These are phyloP conservation scores for Cryptococcus sp. DNA, from an alignment of 1,284 basidiomycete species.

Conservation along the genomic window DNA sequence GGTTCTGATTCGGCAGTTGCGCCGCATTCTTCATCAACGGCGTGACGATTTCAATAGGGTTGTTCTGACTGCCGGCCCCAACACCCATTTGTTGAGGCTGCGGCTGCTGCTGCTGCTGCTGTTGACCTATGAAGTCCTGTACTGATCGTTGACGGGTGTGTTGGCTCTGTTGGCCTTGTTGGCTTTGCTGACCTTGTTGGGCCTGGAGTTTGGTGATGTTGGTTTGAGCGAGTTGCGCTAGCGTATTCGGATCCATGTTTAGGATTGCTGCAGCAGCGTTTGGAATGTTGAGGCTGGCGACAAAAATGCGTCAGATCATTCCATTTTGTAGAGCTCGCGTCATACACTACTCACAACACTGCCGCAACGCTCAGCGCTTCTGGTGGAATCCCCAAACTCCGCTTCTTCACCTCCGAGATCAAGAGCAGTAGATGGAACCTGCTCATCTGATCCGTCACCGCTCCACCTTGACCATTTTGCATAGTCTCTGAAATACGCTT, in stretches of 20 bases:
- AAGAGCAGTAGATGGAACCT: conserved; percentile 17
- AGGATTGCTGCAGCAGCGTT: conserved; percentile 9
- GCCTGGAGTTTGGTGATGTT: conserved; percentile 8
- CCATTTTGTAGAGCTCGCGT: not conserved
- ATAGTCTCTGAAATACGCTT: conserved; percentile 9
- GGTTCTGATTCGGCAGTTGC: conserved; percentile 9
- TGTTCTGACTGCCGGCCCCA: conserved; percentile 16
- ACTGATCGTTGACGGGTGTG: too few species aligned
- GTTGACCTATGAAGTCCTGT: not conserved
- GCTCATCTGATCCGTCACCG: conserved; percentile 11
- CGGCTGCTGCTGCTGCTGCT: not conserved
- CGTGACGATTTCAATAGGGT: conserved; percentile 21
- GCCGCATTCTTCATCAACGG: conserved; percentile 16
- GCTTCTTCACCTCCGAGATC: conserved; percentile 19
- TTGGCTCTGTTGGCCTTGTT: not conserved
- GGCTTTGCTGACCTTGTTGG: not conserved
- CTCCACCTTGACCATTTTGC: conserved; percentile 1
- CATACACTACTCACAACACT: conserved; percentile 9
- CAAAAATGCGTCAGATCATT: not conserved
- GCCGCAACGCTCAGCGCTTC: conserved; percentile 17
- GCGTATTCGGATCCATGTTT: conserved; percentile 10
- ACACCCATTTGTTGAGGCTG: conserved; percentile 6
- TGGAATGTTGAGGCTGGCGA: conserved; percentile 8
- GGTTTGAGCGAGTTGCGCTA: conserved; percentile 10
- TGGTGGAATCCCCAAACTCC: conserved; percentile 13